Conservation (phyloP, 164 flowering plant species). For the Echeveria elegans region DNA sequence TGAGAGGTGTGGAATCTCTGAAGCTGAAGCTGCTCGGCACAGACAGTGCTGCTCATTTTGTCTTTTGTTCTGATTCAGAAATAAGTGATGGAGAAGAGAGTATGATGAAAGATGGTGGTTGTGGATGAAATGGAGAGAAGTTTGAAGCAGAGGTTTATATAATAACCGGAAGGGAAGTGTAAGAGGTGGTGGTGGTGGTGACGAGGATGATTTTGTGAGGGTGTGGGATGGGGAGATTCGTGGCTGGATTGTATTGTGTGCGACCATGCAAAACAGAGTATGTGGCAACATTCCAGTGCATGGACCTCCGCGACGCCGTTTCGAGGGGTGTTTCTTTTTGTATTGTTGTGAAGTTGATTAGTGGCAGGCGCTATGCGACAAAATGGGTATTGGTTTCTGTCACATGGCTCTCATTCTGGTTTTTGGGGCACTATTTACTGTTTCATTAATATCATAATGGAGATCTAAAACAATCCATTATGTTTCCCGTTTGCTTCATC, state of each 20-base stretch:
- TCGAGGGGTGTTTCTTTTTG: not conserved
- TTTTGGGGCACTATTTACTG: no score
- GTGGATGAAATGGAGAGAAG: not conserved
- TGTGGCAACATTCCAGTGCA: conserved; percentile 7
- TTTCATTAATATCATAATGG: no score
- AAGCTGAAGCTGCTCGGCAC: conserved; percentile 7
- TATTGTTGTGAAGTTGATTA: not conserved
- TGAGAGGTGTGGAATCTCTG: conserved; percentile 9
- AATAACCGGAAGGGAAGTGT: not conserved
- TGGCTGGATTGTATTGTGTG: conserved; percentile 8
- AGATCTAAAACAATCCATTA: no score
- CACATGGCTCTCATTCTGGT: not conserved
- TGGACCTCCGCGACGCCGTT: not conserved
- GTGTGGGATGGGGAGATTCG: conserved; percentile 7
- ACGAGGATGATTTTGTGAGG: conserved; percentile 5
- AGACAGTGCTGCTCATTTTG: conserved; percentile 5
- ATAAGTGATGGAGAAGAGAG: not conserved
- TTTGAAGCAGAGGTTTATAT: not conserved
- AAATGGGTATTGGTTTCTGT: not conserved
- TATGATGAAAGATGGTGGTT: no score
- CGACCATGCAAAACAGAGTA: conserved; percentile 5
- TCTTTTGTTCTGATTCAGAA: not conserved
- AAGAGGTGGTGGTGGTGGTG: not conserved
- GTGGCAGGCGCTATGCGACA: not conserved
- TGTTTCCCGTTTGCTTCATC: no score